phyloP scores from a whole-genome alignment of 1,284 basidiomycete species.

The Malassezia brasiliensis region DNA sequence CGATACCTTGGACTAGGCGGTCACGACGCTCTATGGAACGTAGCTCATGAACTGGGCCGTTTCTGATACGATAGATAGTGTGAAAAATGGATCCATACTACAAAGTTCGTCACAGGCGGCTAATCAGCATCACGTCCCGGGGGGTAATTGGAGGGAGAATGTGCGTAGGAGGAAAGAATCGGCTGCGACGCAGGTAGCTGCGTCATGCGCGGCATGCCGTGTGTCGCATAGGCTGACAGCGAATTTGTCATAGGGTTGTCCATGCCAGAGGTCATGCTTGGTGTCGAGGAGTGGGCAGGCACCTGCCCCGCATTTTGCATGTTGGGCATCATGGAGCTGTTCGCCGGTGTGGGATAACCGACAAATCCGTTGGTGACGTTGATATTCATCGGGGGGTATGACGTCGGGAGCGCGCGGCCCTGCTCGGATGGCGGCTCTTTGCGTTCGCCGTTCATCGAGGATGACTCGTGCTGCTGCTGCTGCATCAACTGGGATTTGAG shows the following conservation, averaged over 20 bases:
- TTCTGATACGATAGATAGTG: too few species aligned
- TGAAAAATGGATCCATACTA: neutral
- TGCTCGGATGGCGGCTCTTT: neutral
- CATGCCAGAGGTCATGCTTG: neutral
- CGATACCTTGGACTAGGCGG: slow-evolving; percentile 26
- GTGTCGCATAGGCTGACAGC: neutral
- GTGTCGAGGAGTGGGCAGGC: neutral
- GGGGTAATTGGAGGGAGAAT: neutral
- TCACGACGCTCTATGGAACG: too few species aligned
- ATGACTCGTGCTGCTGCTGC: neutral
- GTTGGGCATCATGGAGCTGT: neutral
- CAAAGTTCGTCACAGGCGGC: neutral
- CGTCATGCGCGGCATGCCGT: neutral
- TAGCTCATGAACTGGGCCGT: too few species aligned
- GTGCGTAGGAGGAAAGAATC: neutral
- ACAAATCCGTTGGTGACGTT: neutral
- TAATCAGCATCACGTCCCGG: neutral
- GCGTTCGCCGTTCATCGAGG: neutral
- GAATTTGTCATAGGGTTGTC: neutral
- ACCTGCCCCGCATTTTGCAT: neutral
- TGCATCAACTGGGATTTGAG: slow-evolving; percentile 40
- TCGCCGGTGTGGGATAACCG: neutral
- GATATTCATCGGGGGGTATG: neutral
- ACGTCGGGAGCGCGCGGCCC: neutral
- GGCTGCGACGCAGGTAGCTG: neutral